Evolutionary conservation across 805 yeast species (phyloP).

Genomic region (Nakazawaea holstii): DNA sequence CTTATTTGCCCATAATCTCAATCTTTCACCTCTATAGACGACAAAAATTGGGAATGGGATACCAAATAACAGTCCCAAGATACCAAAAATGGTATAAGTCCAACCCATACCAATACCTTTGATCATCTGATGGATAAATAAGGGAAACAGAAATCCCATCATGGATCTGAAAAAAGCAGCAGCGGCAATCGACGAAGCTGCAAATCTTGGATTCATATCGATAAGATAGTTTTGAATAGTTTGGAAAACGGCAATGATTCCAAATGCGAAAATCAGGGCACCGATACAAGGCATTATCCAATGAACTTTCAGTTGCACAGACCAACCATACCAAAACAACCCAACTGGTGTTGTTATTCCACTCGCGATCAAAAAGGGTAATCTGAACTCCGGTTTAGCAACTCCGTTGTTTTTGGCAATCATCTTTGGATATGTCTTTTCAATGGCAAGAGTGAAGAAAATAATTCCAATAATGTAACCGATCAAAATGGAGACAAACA

Average conservation of each 20-base stretch:
- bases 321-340: conserved; percentile 69
- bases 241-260: conserved; percentile 60
- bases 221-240: conserved; percentile 64
- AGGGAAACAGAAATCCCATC: conserved; percentile 66
- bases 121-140: conserved; percentile 58
- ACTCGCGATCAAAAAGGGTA: conserved; percentile 44
- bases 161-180: conserved; percentile 63
- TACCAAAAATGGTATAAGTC: conserved; percentile 63
- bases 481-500: conserved; percentile 52
- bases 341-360: conserved; percentile 56
- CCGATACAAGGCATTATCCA: conserved; percentile 67
- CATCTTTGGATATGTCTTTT: conserved; percentile 31
- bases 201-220: conserved; percentile 61
- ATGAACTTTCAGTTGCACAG: conserved; percentile 46
- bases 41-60: conserved; percentile 65
- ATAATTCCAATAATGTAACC: conserved; percentile 48
- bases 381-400: conserved; percentile 54
- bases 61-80: conserved; percentile 52
- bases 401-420: conserved; percentile 43
- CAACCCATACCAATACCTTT: conserved; percentile 55
- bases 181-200: conserved; percentile 68
- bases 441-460: conserved; percentile 42
- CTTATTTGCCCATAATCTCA: conserved; percentile 54
- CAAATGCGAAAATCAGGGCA: conserved; percentile 52
- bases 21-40: conserved; percentile 46